Evolutionary conservation across 768 basidiomycete genomes (phyloP).

Genomic region (Macrolepiota fuliginosa): DNA sequence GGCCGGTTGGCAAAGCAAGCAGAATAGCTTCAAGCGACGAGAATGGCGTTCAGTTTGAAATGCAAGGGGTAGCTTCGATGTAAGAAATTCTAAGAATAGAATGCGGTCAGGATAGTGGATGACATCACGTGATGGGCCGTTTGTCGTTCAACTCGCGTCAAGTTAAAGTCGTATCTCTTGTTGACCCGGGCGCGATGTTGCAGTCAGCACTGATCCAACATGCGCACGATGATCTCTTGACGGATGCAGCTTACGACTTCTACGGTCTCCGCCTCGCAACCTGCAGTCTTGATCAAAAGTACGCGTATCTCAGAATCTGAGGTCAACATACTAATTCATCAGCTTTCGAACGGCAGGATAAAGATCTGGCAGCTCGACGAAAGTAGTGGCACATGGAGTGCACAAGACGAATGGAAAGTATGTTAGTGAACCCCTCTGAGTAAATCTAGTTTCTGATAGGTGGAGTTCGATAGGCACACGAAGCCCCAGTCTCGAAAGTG

Average conservation of each 20-base stretch:
- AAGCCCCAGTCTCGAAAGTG: slow-evolving; percentile 81
- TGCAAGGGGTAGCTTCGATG: too few relatives aligned
- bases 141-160: too few relatives aligned
- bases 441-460: not conserved
- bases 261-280: slow-evolving; percentile 84
- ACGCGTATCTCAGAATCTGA: not conserved
- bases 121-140: too few relatives aligned
- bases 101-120: too few relatives aligned
- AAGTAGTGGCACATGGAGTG: slow-evolving; percentile 65
- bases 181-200: slow-evolving; percentile 44
- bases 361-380: slow-evolving; percentile 86
- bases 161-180: too few relatives aligned
- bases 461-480: slow-evolving; percentile 69
- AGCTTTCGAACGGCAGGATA: slow-evolving; percentile 46
- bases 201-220: slow-evolving; percentile 78
- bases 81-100: too few relatives aligned
- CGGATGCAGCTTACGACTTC: slow-evolving; percentile 87
- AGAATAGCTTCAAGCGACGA: too few relatives aligned
- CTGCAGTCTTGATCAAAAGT: slow-evolving; percentile 83
- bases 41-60: too few relatives aligned
- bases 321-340: not conserved
- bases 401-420: slow-evolving; percentile 92
- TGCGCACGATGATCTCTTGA: slow-evolving; percentile 78
- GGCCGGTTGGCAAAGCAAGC: too few relatives aligned
- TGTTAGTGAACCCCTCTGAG: slow-evolving; percentile 13